Base-by-base conservation (phyloP, 2,329 filamentous ascomycete genomes). In the Penicillium sp. region DNA sequence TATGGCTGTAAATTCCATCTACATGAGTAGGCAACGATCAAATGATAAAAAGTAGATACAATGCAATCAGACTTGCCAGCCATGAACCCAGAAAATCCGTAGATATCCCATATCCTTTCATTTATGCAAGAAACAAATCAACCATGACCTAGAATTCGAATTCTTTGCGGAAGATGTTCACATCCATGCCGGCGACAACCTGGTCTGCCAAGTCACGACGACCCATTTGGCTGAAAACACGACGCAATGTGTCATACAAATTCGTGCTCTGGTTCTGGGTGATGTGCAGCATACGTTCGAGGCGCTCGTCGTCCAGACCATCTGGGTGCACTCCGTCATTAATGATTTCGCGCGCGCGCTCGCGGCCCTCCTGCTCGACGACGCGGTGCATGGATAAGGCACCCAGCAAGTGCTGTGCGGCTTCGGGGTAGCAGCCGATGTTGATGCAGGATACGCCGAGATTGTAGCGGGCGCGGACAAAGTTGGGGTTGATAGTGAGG, bases 221-320 rank as follows among this genome's bases (percentile, higher is more conserved):
- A 2, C 89, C 89, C 94, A 99, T 97, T 77, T 96, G 91, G 9
- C 87, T 92, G 74, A 99, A 97, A n/a, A 97, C 94, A 56, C 95
- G 81, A 58, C 93, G 79, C 58, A 99, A 78, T 11, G 95, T 99
- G 73, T 99, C 95, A 73, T 96, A 96, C 55, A 99, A 78, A 67
- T 97, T 99, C 46, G 92, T 97, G 78, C 91, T 96, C 71, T 95
- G 87, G 75, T 99, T 99, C 79, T 97, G 93, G 45, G 69, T 74
- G 39, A 74, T 73, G 47, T 88, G 88, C 51, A 95, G 88, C 86
- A 96, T 91, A 57, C 88, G 83, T 68, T 96, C 90, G 18, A 97
- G 80, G 62, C 90, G 85, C 53, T 84, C 85, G 66, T 97, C 91
- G 23, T 76, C 77, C 3, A 86, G 58, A 4, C 64, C 78, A 35